These are phyloP conservation scores for Hyphopichia fennica DNA, from an alignment of 1,139 yeast species.

Conservation along the genomic window DNA sequence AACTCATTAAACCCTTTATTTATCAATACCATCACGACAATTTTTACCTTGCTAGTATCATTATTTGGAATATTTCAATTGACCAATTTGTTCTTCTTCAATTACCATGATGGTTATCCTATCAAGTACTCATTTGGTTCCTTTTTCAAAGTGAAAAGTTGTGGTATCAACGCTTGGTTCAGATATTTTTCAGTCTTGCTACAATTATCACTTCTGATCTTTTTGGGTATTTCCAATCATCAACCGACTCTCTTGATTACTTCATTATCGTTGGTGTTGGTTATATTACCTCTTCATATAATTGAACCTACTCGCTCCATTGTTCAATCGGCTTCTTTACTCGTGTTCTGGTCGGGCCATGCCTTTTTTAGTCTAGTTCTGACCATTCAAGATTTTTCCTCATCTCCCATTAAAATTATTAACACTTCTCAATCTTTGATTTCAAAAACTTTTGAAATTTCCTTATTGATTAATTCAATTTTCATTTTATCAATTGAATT, in stretches of 20 bases:
- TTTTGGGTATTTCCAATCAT: conserved; percentile 2
- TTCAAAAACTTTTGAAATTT: conserved; percentile 9
- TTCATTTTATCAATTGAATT: conserved; percentile 16
- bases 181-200: conserved; percentile 7
- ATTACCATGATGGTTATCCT: conserved; percentile 8
- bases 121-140: conserved; percentile 18
- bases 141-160: conserved; percentile 12
- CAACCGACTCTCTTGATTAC: conserved; percentile 7
- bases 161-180: conserved; percentile 11
- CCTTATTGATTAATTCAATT: conserved; percentile 10
- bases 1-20: conserved; percentile 3
- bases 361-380: not conserved
- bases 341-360: conserved; percentile 2
- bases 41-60: not conserved
- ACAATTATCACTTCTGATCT: conserved; percentile 5
- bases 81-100: conserved; percentile 8
- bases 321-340: conserved; percentile 2
- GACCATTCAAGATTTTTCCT: conserved; percentile 6
- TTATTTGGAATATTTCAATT: not conserved
- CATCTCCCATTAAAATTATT: conserved; percentile 22
- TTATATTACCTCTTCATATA: conserved; percentile 1
- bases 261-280: conserved; percentile 9
- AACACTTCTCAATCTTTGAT: conserved; percentile 14
- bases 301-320: conserved; percentile 2
- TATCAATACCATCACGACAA: not conserved